These are phyloP conservation scores for Waltergamsia citrina DNA, from an alignment of 2,329 filamentous ascomycete genomes.

Conservation along the genomic window DNA sequence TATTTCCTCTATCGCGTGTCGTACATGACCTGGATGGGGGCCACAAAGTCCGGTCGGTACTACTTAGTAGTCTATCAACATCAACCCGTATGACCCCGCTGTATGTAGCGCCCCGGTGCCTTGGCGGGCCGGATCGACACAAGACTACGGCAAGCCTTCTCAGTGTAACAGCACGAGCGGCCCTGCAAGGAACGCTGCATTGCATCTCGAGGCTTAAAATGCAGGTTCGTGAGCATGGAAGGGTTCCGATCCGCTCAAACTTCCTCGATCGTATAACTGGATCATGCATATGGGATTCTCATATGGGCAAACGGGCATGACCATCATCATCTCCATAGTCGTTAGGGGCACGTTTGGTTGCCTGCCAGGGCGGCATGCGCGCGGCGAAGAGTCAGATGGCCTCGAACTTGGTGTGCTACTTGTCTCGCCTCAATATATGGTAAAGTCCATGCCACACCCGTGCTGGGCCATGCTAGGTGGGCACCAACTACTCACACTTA, in stretches of 20 bases:
- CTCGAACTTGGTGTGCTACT: slow-evolving; percentile 15
- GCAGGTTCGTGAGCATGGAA: slow-evolving; percentile 9
- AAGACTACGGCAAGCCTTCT: too few relatives aligned
- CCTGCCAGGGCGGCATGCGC: slow-evolving; percentile 4
- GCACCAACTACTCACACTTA: neutral
- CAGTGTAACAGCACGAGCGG: neutral
- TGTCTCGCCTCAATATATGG: slow-evolving; percentile 20
- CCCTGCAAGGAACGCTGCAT: slow-evolving; percentile 4
- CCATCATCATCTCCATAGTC: slow-evolving; percentile 5
- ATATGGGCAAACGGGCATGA: slow-evolving; percentile 12
- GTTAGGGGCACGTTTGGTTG: too few relatives aligned
- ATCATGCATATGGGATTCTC: slow-evolving; percentile 15
- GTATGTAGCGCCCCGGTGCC: neutral
- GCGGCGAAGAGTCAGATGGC: slow-evolving; percentile 16
- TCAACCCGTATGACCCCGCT: neutral
- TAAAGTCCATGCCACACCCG: too few relatives aligned
- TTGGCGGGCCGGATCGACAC: neutral
- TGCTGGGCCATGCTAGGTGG: neutral
- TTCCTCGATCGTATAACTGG: slow-evolving; percentile 15
- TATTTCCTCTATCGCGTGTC: too few relatives aligned
- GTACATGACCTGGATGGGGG: too few relatives aligned
- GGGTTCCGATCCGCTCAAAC: slow-evolving; percentile 16
- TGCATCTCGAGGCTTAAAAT: slow-evolving; percentile 1
- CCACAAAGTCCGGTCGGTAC: too few relatives aligned
- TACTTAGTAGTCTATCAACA: too few relatives aligned